Evolutionary conservation across 495 filamentous ascomycete genomes (phyloP).

Genomic region (Aspergillus indologenus): DNA sequence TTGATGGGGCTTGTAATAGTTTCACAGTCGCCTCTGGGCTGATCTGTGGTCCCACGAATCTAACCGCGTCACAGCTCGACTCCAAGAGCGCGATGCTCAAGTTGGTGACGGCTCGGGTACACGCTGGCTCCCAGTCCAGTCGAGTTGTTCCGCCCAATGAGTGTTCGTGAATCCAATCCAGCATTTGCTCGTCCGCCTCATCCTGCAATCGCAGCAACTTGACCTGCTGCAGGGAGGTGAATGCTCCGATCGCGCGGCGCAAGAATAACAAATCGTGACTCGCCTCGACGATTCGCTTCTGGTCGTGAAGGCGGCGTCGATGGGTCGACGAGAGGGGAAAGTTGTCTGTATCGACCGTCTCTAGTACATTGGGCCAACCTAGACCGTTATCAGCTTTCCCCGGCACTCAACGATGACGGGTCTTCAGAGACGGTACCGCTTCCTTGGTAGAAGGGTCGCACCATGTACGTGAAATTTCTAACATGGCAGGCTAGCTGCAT

Average conservation of each 20-base stretch:
- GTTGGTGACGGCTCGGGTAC: slow-evolving; percentile 57
- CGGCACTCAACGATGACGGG: background rate
- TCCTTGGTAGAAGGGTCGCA: slow-evolving; percentile 64
- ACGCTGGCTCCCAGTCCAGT: slow-evolving; percentile 62
- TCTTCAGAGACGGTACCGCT: slow-evolving; percentile 40
- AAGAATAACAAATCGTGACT: slow-evolving; percentile 40
- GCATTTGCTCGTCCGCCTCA: slow-evolving; percentile 50
- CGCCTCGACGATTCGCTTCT: slow-evolving; percentile 27
- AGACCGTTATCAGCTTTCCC: slow-evolving; percentile 23
- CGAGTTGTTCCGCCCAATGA: slow-evolving; percentile 30
- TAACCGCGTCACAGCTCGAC: slow-evolving; percentile 52
- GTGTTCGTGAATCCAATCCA: slow-evolving; percentile 37
- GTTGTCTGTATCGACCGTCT: slow-evolving; percentile 18
- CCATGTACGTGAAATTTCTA: slow-evolving; percentile 68
- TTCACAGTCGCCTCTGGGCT: slow-evolving; percentile 56
- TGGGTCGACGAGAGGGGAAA: slow-evolving; percentile 29
- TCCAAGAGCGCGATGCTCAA: slow-evolving; percentile 55
- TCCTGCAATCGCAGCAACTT: slow-evolving; percentile 64
- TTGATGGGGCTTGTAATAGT: slow-evolving; percentile 45
- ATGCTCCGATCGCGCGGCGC: slow-evolving; percentile 53
- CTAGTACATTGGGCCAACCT: slow-evolving; percentile 36
- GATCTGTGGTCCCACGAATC: slow-evolving; percentile 64
- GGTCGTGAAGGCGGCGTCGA: slow-evolving; percentile 31
- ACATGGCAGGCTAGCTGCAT: slow-evolving; percentile 60
- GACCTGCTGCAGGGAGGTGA: slow-evolving; percentile 60